Base-by-base conservation (phyloP, 306 rosid genomes). In the Vigna unguiculata region DNA sequence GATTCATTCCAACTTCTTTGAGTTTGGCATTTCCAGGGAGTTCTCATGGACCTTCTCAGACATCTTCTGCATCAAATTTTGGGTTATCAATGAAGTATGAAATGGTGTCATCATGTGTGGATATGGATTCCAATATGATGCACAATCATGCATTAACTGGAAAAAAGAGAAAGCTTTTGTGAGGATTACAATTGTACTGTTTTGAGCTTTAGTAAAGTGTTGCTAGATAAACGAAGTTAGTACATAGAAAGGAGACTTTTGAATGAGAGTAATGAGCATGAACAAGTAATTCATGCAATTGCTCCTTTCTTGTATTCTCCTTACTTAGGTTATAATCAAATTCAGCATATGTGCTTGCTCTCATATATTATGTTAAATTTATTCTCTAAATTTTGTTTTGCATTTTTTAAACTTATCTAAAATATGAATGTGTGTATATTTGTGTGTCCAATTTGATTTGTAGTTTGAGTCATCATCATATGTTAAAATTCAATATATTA, bases 1-100 rank as follows among this genome's bases (percentile, higher is more conserved):
- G 65, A 10, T 54, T 52, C 49, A 41, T 84, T 66, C 80, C 74
- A 64, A 77, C 87, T 53, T 72, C 66, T 52, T 72, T 84, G 24
- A 84, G 75, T 77, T 36, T 84, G 48, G 85, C 83, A 52, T 80
- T 84, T 77, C 85, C 77, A 43, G 79, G 77, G 17, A 65, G 58
- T 76, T 84, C 77, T 58, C 12, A 4, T 55, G 72, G 30, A 72
- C 60, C 57, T 70, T 72, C 77, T 28, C 68, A 68, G 8, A 59
- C 34, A 57, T 47, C 73, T 40, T 55, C 20, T 52, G 34, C 52
- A 1, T 46, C 68, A 19, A 9, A 21, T 16, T 66, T 24, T 24
- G 74, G 47, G 58, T 11, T 66, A 46, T 36, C 62, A 13, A 76
- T 49, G 68, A 75, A 81, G 72, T 75, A 60, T 49, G 81, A 81